phyloP scores from a whole-genome alignment of 441 rosid genomes.

The Populus hybrid region DNA sequence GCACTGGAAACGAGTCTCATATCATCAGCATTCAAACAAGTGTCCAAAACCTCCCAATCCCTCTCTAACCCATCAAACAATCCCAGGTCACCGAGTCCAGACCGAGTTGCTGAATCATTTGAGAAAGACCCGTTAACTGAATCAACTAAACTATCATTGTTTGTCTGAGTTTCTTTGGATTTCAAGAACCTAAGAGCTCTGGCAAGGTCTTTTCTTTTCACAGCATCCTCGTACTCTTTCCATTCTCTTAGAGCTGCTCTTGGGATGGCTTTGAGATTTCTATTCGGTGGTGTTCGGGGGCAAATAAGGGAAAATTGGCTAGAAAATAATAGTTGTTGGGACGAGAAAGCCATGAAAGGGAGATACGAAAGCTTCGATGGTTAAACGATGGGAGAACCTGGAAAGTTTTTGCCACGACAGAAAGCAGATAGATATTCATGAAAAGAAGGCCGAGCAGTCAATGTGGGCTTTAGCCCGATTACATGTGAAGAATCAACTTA shows the following conservation, averaged over 20 bases:
- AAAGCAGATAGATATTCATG: background rate
- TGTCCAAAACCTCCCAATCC: conserved; percentile 85
- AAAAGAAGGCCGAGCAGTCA: background rate
- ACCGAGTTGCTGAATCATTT: conserved; percentile 11
- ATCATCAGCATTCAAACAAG: conserved; percentile 89
- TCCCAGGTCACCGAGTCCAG: conserved; percentile 31
- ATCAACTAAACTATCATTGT: background rate
- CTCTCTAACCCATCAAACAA: conserved; percentile 33
- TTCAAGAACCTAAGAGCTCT: conserved; percentile 78
- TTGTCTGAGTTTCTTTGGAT: conserved; percentile 33
- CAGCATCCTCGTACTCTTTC: conserved; percentile 87
- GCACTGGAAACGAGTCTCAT: conserved; percentile 81
- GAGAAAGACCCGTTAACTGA: conserved; percentile 12
- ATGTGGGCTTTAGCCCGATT: background rate
- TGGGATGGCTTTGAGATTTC: conserved; percentile 19
- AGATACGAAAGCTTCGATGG: background rate
- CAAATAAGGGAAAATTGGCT: conserved; percentile 13
- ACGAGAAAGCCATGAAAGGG: conserved; percentile 1
- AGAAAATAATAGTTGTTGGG: conserved; percentile 5
- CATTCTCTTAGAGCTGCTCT: conserved; percentile 69
- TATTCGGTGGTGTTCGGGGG: conserved; percentile 13
- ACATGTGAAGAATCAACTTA: background rate
- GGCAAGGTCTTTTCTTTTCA: conserved; percentile 78
- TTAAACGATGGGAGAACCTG: too few species aligned
- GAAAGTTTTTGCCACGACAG: background rate